These are phyloP conservation scores for Triglochin maritima DNA, from an alignment of 106 monocot species.

Conservation along the genomic window DNA sequence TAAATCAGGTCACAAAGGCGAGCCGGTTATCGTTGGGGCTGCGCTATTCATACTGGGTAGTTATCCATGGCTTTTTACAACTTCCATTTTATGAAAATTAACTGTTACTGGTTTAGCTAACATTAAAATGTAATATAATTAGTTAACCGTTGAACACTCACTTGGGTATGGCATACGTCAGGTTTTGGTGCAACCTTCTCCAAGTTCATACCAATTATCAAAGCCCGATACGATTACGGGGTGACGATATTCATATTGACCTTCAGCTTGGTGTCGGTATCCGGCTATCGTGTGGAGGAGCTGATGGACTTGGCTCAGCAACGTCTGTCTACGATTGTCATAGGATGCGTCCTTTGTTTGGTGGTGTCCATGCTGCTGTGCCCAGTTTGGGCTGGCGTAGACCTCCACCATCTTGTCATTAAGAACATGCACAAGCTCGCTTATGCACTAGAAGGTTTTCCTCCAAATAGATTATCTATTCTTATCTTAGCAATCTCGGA, in stretches of 20 bases:
- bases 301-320: conserved; percentile 23
- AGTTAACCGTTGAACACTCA: too few species aligned
- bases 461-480: too few species aligned
- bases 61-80: too few species aligned
- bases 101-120: too few species aligned
- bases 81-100: too few species aligned
- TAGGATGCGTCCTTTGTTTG: conserved; percentile 36
- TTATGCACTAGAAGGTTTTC: conserved; percentile 40
- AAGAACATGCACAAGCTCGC: conserved; percentile 52
- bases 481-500: too few species aligned
- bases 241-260: conserved; percentile 38
- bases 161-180: not conserved
- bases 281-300: conserved; percentile 37
- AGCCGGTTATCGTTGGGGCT: conserved; percentile 34
- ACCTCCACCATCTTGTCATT: conserved; percentile 33
- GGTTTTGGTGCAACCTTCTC: conserved; percentile 45
- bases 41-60: conserved; percentile 50
- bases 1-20: conserved; percentile 25
- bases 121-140: too few species aligned
- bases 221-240: conserved; percentile 44
- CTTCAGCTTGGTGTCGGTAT: conserved; percentile 29
- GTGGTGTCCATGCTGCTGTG: conserved; percentile 21
- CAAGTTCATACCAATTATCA: conserved; percentile 33
- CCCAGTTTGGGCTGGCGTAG: conserved; percentile 54
- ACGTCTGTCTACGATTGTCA: conserved; percentile 23